Evolutionary conservation across 768 basidiomycete species (phyloP).

Genomic region (Rhizopogon rudus): DNA sequence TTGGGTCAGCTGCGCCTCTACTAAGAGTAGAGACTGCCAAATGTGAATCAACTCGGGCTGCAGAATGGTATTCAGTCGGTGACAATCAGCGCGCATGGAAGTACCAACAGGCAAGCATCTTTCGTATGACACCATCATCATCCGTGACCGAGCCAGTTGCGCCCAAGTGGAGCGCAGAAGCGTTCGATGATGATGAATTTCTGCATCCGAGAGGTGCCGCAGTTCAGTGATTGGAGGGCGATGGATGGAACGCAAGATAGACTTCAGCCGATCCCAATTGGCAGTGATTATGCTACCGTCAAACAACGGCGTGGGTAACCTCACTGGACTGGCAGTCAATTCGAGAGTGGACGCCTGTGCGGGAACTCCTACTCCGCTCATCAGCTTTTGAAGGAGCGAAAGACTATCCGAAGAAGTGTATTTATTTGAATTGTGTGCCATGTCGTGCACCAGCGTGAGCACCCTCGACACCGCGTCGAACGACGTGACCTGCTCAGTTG

Average conservation of each 20-base stretch:
- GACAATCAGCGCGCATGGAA: neutral
- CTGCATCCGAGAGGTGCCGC: slow-evolving; percentile 30
- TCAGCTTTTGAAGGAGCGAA: slow-evolving; percentile 31
- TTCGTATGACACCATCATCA: slow-evolving; percentile 2
- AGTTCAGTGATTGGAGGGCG: slow-evolving; percentile 20
- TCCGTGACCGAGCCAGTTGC: slow-evolving; percentile 14
- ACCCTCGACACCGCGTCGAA: slow-evolving; percentile 27
- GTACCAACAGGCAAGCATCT: slow-evolving; percentile 22
- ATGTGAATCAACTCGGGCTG: slow-evolving; percentile 37
- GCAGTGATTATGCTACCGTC: slow-evolving; percentile 37
- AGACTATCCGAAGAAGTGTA: slow-evolving; percentile 28
- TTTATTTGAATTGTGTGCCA: slow-evolving; percentile 26
- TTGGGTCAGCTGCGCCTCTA: slow-evolving; percentile 39
- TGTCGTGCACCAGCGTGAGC: slow-evolving; percentile 32
- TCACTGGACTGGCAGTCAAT: neutral
- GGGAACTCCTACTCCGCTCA: slow-evolving; percentile 18
- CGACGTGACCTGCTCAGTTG: slow-evolving; percentile 5
- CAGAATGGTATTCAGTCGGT: slow-evolving; percentile 3
- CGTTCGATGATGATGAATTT: slow-evolving; percentile 30
- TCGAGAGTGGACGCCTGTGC: neutral
- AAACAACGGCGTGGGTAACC: slow-evolving; percentile 32
- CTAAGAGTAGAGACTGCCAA: slow-evolving; percentile 58
- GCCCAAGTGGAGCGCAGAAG: slow-evolving; percentile 35
- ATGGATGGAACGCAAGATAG: slow-evolving; percentile 22
- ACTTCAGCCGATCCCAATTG: slow-evolving; percentile 19